Evolutionary conservation across 169 alveolate genomes (phyloP), one percentile per base, ranked within the genome.

Genomic region (Plasmodium coatneyi): DNA sequence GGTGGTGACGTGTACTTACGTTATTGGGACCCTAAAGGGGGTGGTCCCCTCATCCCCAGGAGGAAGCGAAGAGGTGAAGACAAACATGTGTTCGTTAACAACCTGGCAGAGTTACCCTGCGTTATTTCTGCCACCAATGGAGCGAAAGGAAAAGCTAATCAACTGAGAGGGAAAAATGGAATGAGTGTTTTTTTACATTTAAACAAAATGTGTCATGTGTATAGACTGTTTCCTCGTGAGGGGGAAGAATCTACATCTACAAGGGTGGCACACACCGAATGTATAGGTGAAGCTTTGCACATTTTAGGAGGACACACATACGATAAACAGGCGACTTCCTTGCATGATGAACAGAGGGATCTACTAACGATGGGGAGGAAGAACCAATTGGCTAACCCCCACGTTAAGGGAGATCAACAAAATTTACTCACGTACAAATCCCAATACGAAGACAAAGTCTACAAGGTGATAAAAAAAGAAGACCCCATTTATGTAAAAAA

Each of bases 401-500:
- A 83, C 30, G 14, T 54, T 41, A 66, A 19, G 36, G 76, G n/a
- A 28, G 41, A 22, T 66, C 41, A 19, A 32, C 3, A 19, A 32
- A 19, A 66, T 22, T 1, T 66, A 28, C 16, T 66, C 7, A 1
- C 34, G 25, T 81, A 81, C 70, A 49, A 22, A 16, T 82, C 84
- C 12, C 79, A 72, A 19, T 86, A 86, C 41, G 93, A 76, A 87
- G 79, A 87, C 2, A 76, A 79, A 54, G 89, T 87, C 4, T 87
- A 87, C 49, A 87, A 87, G n/a, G 71, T 66, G 32, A 41, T 87
- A 87, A 87, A 87, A 66, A 76, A 22, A 25, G 84, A 87, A 72
- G 93, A 78, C 71, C 93, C 93, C 28, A 41, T 87, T 36, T 87
- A 87, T 87, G 32, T 87, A 43, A 87, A 87, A 79, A 78, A 80